Evolutionary conservation across 2,329 filamentous ascomycete species (phyloP), one percentile per base, ranked within the genome.

Genomic region (Thelonectria discophora): DNA sequence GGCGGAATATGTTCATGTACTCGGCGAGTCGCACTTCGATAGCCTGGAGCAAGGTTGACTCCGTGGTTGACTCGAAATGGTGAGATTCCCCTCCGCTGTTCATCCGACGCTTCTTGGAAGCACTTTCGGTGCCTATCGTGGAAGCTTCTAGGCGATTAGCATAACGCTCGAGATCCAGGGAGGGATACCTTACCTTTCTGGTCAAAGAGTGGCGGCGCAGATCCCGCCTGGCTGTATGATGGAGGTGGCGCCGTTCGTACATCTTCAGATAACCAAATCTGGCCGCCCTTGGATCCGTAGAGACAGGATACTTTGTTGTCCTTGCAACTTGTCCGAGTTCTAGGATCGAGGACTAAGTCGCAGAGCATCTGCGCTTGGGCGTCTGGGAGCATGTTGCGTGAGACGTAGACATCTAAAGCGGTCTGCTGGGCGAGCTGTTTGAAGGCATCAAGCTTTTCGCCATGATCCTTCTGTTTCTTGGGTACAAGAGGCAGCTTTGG

Each of bases 381-480:
- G 7, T 49, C 47, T 37, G 27, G 18, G 27, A 49, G 47, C 34
- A 49, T 18, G n/a, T 37, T 34, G 47, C 17, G 13, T 21, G n/a
- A 30, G 20, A 49, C 3, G 17, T 49, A 37, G 27, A 49, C 30
- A 49, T 21, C 30, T 8, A 49, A 27, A 20, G 47, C 47, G 9
- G 30, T 37, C 34, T 49, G 30, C 20, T 34, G 47, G 20, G 27
- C 47, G n/a, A 49, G 47, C 20, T 49, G 47, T n/a, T 49, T 49
- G 11, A 49, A 21, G n/a, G 47, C 47, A 20, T 49, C 47, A 15
- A 50, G 47, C 47, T 15, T 39, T 50, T 50, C 27, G 11, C 15
- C 32, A 27, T 21, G 30, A 17, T 50, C 18, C 17, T 39, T 37
- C 18, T 21, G 47, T 17, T 21, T 39, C 18, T 20, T 50, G 30